Evolutionary conservation across 2,329 filamentous ascomycete genomes (phyloP), one percentile per base, ranked within the genome.

Genomic region (Epichloe sp.): DNA sequence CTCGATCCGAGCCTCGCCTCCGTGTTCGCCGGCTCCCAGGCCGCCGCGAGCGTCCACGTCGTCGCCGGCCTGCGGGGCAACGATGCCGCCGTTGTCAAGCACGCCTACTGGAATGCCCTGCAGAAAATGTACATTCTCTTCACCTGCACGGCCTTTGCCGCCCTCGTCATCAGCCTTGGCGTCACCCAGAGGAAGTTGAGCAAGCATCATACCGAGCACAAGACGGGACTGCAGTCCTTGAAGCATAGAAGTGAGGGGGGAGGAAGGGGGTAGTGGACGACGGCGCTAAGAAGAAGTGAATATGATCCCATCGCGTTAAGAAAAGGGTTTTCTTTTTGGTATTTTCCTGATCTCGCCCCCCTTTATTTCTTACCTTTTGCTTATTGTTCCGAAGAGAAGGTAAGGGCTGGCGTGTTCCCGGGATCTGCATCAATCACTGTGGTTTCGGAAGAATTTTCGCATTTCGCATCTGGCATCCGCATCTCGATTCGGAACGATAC

Each of bases 91-190:
- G 59, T 71, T 2, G 74, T 72, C 2, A 66, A 69, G 35, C 61
- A 57, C 0, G 75, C 76, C 0, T 80, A 75, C 58, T 74, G 72
- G 65, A 65, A 65, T 41, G 71, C 73, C 48, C 57, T 81, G 54
- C 67, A 68, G 47, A 74, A 69, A 51, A 80, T 82, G 78, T 82
- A 72, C 58, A 78, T 79, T 49, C 70, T 80, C 53, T 81, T 77
- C 56, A 71, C 74, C 0, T 72, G 67, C 19, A 68, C 79, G 46
- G 67, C 73, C 0, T 75, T 63, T 1, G 49, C 74, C 0, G 77
- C 74, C 0, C 60, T 80, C 8, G 31, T 75, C 4, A 58, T 74
- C 23, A 72, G 73, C 46, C 60, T 75, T 34, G 70, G 76, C 35
- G 64, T 82, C 47, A 64, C 68, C 37, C 72, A 75, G 56, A 69